Evolutionary conservation across 148 eudicot genomes (phyloP).

Genomic region (Fallopia convolvulus): DNA sequence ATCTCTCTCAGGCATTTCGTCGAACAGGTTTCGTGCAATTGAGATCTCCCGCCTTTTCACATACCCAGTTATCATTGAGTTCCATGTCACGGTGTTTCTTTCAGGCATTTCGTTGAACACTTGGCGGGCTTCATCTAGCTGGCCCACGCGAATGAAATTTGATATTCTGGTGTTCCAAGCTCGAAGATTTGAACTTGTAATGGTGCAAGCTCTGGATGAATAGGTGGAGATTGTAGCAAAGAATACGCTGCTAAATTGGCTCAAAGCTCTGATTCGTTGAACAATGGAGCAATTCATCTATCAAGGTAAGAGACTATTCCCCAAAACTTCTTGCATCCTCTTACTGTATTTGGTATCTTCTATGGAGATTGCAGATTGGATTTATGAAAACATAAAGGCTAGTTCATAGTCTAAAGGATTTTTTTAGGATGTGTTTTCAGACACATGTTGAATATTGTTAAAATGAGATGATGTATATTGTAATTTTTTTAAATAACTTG

Average conservation of each 20-base stretch:
- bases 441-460: no score
- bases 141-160: conserved; percentile 18
- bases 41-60: conserved; percentile 26
- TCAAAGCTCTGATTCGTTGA: conserved; percentile 5
- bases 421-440: no score
- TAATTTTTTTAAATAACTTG: no score
- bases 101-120: conserved; percentile 28
- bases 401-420: no score
- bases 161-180: conserved; percentile 30
- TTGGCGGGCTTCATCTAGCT: conserved; percentile 22
- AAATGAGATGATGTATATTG: no score
- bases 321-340: background rate
- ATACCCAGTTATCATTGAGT: conserved; percentile 37
- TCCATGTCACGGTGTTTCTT: conserved; percentile 38
- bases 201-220: background rate
- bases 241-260: background rate
- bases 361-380: no score
- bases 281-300: conserved; percentile 8
- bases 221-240: conserved; percentile 5
- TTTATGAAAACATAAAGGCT: no score
- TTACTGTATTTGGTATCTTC: no score
- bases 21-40: conserved; percentile 37
- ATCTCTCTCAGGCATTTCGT: conserved; percentile 35
- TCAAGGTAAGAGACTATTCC: background rate
- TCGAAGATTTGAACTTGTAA: conserved; percentile 10